Evolutionary conservation across 2,329 filamentous ascomycete species (phyloP).

Genomic region (Aspergillus costaricaensis): DNA sequence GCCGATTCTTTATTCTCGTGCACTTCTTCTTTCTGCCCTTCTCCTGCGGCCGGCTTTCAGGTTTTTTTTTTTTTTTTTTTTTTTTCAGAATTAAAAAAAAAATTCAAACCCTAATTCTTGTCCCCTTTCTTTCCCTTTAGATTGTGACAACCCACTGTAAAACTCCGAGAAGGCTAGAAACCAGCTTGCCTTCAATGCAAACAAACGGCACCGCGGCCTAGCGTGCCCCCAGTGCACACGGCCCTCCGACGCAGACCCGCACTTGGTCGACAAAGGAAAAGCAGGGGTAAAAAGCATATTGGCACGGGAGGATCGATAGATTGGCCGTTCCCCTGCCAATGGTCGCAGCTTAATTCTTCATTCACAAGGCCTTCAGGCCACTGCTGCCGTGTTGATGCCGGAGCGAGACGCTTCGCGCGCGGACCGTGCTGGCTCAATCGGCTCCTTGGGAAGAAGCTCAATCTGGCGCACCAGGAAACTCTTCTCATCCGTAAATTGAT

Average conservation of each 20-base stretch:
- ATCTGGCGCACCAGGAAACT: conserved; percentile 97
- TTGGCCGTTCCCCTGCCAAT: not conserved
- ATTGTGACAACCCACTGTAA: conserved; percentile 17
- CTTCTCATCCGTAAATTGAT: conserved; percentile 97
- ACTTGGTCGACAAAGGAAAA: conserved; percentile 10
- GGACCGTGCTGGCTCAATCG: conserved; percentile 38
- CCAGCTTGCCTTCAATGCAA: conserved; percentile 30
- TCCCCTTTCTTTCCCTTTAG: conserved; percentile 7
- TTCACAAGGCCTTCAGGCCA: conserved; percentile 23
- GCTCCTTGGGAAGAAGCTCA: conserved; percentile 50
- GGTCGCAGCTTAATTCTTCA: not conserved
- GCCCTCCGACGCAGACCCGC: not conserved
- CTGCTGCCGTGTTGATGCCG: conserved; percentile 31
- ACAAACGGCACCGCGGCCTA: conserved; percentile 14
- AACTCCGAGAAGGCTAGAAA: conserved; percentile 25
- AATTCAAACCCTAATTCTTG: conserved; percentile 1
- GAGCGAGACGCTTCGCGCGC: conserved; percentile 30
- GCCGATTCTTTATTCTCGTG: conserved; percentile 4
- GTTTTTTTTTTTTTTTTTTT: not conserved
- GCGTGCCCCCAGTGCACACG: conserved; percentile 14
- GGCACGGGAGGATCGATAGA: conserved; percentile 1
- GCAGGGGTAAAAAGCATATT: conserved; percentile 4
- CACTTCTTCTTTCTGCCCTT: not conserved
- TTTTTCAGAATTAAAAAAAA: not conserved
- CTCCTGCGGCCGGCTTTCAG: not conserved